These are phyloP conservation scores for Elaeis oleifera DNA, from an alignment of 202 grass and related monocot species.

Conservation along the genomic window DNA sequence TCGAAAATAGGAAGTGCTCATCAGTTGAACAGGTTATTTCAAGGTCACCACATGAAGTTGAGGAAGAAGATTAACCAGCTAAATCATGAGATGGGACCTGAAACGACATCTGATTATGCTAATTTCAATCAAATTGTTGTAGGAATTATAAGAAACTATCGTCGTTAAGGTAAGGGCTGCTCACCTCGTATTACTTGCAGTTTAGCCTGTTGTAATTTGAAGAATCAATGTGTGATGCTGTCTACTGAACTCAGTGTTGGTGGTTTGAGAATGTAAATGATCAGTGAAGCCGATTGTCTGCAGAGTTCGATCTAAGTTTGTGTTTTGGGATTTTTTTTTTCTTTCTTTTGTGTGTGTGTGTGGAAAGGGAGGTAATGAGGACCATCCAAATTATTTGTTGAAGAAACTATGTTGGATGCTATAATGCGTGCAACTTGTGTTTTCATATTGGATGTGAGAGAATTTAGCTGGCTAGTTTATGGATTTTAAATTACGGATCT, in stretches of 20 bases:
- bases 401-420: no score
- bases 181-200: not conserved
- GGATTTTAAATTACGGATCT: no score
- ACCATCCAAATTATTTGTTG: no score
- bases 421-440: no score
- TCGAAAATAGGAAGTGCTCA: constrained; percentile 35
- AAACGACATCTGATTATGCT: constrained; percentile 29
- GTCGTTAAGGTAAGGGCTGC: constrained; percentile 32
- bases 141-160: constrained; percentile 39
- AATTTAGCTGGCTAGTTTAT: no score
- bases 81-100: constrained; percentile 49
- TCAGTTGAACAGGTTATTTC: not conserved
- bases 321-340: constrained; percentile 54
- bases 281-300: constrained; percentile 46
- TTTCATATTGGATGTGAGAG: no score
- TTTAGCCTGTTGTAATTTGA: not conserved
- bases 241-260: not conserved
- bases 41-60: constrained; percentile 63
- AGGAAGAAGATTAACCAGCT: constrained; percentile 38
- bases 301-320: constrained; percentile 59
- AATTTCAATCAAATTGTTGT: constrained; percentile 49
- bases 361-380: no score
- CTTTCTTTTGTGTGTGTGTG: no score
- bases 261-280: constrained; percentile 60
- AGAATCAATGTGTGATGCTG: constrained; percentile 7